A percentile compares a stretch with the other conserved stretches of the same genome.
Evolutionary conservation across 108 stramenopile genomes (phyloP).

Genomic region (Seminavis robusta): DNA sequence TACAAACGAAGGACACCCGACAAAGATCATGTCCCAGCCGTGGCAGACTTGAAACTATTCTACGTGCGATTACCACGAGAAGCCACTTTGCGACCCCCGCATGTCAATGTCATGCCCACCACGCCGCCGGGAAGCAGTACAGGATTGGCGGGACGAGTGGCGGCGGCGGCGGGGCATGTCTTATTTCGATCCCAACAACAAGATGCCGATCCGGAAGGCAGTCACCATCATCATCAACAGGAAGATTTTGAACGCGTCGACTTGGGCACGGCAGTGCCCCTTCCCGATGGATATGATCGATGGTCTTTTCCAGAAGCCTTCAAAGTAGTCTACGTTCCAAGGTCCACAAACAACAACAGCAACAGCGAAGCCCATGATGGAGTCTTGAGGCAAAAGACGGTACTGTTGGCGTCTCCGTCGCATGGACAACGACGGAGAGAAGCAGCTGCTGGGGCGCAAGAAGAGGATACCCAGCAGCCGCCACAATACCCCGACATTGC

Average conservation of each 20-base stretch:
- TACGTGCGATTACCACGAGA: constrained; percentile 50
- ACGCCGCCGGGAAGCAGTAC: neutral
- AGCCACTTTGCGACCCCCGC: neutral
- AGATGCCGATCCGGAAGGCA: neutral
- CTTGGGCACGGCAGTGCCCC: constrained; percentile 17
- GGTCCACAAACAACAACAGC: constrained; percentile 1
- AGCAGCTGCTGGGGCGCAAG: neutral
- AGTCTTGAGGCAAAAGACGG: too few relatives aligned
- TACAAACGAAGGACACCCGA: constrained; percentile 51
- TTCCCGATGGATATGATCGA: constrained; percentile 62
- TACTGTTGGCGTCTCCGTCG: too few relatives aligned
- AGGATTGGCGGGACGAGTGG: neutral
- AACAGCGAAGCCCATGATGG: neutral
- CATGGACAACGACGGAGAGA: too few relatives aligned
- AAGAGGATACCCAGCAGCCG: neutral
- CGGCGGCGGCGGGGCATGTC: neutral
- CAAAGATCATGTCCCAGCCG: constrained; percentile 49
- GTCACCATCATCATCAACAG: neutral
- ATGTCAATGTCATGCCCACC: neutral
- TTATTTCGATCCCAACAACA: constrained; percentile 2
- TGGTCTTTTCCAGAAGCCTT: constrained; percentile 73
- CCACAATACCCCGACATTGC: neutral
- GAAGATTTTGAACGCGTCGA: neutral
- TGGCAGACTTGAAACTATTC: constrained; percentile 59
- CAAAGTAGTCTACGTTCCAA: constrained; percentile 24